These are phyloP conservation scores for Immersiella caudata DNA, from an alignment of 495 filamentous ascomycete species.

Conservation along the genomic window DNA sequence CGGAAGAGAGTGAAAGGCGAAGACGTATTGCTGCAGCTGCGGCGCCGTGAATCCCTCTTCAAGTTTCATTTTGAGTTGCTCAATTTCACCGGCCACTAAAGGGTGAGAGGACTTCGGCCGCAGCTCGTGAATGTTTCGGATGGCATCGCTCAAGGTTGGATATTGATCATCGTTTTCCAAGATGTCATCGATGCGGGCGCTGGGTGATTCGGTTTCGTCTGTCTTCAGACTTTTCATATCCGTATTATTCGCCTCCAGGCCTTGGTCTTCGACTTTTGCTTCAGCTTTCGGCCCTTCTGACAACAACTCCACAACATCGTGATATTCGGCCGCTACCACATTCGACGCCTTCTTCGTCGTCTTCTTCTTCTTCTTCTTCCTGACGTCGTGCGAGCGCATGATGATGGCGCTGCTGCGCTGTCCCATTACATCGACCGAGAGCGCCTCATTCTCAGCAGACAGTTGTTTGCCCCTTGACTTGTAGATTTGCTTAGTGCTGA, in stretches of 20 bases:
- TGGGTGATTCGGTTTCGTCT: neutral
- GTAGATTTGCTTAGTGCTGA: neutral
- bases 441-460: conserved; percentile 8
- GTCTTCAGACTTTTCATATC: neutral
- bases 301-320: neutral
- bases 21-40: conserved; percentile 48
- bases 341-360: neutral
- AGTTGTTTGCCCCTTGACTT: conserved; percentile 13
- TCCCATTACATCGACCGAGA: conserved; percentile 32
- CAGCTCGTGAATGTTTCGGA: conserved; percentile 48
- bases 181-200: neutral
- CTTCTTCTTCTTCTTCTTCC: neutral
- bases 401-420: conserved; percentile 41
- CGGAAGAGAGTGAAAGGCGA: conserved; percentile 14
- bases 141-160: neutral
- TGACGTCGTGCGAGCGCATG: conserved; percentile 30
- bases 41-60: conserved; percentile 44
- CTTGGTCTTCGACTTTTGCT: conserved; percentile 25
- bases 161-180: conserved; percentile 32
- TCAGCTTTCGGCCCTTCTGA: neutral
- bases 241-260: neutral
- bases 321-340: too few relatives aligned
- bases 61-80: conserved; percentile 41
- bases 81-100: conserved; percentile 42
- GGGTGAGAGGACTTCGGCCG: conserved; percentile 31